A percentile compares a stretch with the other conserved stretches of the same genome.
Conservation (phyloP, 2,329 filamentous ascomycete genomes). For the Diatrype stigma region DNA sequence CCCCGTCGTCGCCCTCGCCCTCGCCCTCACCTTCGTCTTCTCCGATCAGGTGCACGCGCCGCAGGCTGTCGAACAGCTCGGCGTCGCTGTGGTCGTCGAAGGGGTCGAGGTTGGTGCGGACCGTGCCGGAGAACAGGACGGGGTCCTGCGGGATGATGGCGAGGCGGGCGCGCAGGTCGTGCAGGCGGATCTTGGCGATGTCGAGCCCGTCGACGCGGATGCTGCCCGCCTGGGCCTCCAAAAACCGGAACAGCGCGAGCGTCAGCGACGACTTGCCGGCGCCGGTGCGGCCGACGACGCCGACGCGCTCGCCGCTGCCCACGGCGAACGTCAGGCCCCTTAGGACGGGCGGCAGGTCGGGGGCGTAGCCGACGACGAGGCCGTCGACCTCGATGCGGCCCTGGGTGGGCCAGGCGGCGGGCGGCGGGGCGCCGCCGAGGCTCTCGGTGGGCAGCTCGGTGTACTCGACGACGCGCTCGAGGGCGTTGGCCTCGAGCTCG, state of each 20-base stretch:
- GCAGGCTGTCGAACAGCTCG: constrained; percentile 65
- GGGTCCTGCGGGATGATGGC: constrained; percentile 81
- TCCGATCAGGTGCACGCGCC: constrained; percentile 63
- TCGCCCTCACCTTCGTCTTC: constrained; percentile 31
- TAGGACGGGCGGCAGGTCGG: constrained; percentile 66
- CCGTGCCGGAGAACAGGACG: constrained; percentile 74
- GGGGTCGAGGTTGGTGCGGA: constrained; percentile 73
- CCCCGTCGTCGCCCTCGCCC: not conserved
- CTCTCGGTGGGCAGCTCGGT: constrained; percentile 64
- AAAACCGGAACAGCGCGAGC: constrained; percentile 71
- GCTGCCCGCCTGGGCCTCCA: constrained; percentile 62
- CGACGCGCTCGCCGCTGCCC: constrained; percentile 63
- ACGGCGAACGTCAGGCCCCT: constrained; percentile 66
- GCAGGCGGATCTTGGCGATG: constrained; percentile 66
- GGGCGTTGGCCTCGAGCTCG: constrained; percentile 75
- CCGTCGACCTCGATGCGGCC: constrained; percentile 70
- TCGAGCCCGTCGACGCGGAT: constrained; percentile 71
- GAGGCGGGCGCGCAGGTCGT: constrained; percentile 67
- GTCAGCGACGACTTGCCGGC: constrained; percentile 76
- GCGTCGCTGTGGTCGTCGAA: constrained; percentile 66
- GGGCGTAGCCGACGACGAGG: constrained; percentile 67
- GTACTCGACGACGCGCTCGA: constrained; percentile 74
- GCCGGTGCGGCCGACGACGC: constrained; percentile 74
- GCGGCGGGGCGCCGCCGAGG: constrained; percentile 55
- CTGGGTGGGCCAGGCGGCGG: constrained; percentile 71